These are phyloP conservation scores for Hyparrhenia diplandra DNA, from an alignment of 176 grass and related monocot genomes.

Conservation along the genomic window DNA sequence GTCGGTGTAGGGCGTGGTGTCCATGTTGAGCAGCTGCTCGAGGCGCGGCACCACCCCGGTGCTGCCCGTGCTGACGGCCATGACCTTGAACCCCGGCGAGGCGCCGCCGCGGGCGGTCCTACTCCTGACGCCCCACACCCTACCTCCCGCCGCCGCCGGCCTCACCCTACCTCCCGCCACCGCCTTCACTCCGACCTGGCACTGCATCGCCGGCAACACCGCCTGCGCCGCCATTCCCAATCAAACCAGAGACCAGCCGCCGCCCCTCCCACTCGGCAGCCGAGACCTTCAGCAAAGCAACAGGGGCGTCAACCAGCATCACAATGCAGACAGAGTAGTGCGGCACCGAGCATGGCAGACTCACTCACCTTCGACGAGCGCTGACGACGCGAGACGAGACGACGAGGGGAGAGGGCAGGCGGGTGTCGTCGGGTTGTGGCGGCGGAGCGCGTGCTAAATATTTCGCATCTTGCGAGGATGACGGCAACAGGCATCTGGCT, in stretches of 20 bases:
- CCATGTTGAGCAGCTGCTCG: slow-evolving; percentile 90
- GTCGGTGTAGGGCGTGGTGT: slow-evolving; percentile 64
- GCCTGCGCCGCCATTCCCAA: slow-evolving; percentile 81
- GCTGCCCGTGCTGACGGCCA: slow-evolving; percentile 50
- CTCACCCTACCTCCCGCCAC: slow-evolving; percentile 27
- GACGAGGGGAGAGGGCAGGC: no score
- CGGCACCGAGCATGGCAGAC: not conserved
- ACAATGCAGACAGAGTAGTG: no score
- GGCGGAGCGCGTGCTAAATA: slow-evolving; percentile 14
- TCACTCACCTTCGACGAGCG: not conserved
- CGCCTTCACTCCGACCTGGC: slow-evolving; percentile 46
- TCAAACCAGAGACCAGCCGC: not conserved
- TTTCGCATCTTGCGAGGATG: slow-evolving; percentile 18
- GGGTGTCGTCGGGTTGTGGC: not conserved
- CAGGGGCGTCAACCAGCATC: not conserved
- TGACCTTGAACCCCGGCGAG: slow-evolving; percentile 79
- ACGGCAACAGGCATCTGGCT: slow-evolving; percentile 24
- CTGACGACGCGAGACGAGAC: not conserved
- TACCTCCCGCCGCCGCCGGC: slow-evolving; percentile 25
- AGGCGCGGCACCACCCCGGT: slow-evolving; percentile 68
- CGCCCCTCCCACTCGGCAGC: not conserved
- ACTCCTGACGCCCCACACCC: slow-evolving; percentile 64
- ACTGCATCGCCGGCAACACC: slow-evolving; percentile 80
- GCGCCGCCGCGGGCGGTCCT: slow-evolving; percentile 28
- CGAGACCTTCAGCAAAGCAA: slow-evolving; percentile 30